These are phyloP conservation scores for Huntiella savannae DNA, from an alignment of 2,329 filamentous ascomycete genomes.

Conservation along the genomic window DNA sequence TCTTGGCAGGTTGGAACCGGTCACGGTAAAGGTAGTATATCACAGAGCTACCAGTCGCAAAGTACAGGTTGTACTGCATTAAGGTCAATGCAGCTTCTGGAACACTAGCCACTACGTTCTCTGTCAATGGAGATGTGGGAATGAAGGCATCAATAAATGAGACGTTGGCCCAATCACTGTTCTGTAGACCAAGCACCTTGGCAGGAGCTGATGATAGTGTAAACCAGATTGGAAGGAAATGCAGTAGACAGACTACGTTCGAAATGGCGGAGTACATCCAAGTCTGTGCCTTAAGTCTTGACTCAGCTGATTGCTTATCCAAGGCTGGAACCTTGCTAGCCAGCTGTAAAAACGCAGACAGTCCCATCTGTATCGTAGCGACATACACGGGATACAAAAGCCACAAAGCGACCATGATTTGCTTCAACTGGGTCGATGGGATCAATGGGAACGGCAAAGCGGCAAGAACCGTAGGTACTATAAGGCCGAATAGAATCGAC, in stretches of 20 bases:
- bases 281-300: slow-evolving; percentile 2
- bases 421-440: slow-evolving; percentile 12
- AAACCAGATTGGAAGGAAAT: slow-evolving; percentile 10
- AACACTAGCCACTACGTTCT: slow-evolving; percentile 6
- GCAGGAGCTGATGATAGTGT: slow-evolving; percentile 3
- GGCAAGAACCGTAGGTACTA: slow-evolving; percentile 13
- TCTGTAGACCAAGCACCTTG: not conserved
- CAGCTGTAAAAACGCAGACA: slow-evolving; percentile 3
- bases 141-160: slow-evolving; percentile 11
- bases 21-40: slow-evolving; percentile 4
- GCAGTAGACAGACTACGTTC: not conserved
- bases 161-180: slow-evolving; percentile 5
- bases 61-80: slow-evolving; percentile 15
- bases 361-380: slow-evolving; percentile 8
- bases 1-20: not conserved
- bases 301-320: not conserved
- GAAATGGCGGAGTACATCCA: slow-evolving; percentile 11
- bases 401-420: slow-evolving; percentile 14
- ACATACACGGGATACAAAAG: slow-evolving; percentile 14
- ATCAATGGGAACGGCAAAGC: slow-evolving; percentile 12
- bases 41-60: slow-evolving; percentile 9
- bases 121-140: slow-evolving; percentile 7
- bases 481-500: slow-evolving; percentile 12
- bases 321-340: not conserved
- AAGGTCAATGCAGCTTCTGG: slow-evolving; percentile 11